Conservation (phyloP, 2,329 filamentous ascomycete species). For the Fusarium euwallaceae region DNA sequence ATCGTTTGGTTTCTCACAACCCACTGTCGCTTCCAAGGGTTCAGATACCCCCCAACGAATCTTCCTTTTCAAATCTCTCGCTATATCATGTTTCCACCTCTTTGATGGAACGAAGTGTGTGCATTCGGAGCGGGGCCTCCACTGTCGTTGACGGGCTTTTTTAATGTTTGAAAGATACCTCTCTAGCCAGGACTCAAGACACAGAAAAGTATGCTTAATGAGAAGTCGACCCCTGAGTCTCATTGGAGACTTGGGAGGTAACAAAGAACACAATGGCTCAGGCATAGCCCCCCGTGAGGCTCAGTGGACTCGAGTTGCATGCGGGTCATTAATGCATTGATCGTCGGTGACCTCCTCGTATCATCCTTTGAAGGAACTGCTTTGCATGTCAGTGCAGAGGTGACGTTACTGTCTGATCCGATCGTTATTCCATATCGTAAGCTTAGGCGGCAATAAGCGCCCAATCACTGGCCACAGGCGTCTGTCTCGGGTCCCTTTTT, state of each 20-base stretch:
- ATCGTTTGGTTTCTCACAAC: slow-evolving; percentile 27
- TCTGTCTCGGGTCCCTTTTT: slow-evolving; percentile 18
- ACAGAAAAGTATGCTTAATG: slow-evolving; percentile 45
- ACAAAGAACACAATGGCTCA: slow-evolving; percentile 13
- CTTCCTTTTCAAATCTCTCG: slow-evolving; percentile 39
- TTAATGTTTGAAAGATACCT: slow-evolving; percentile 47
- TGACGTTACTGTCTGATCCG: slow-evolving; percentile 36
- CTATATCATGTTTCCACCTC: slow-evolving; percentile 35
- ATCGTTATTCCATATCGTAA: slow-evolving; percentile 16
- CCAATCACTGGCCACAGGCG: slow-evolving; percentile 15
- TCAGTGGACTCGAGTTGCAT: slow-evolving; percentile 11
- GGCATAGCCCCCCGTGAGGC: slow-evolving; percentile 12
- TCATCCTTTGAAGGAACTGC: slow-evolving; percentile 15
- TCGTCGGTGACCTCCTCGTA: slow-evolving; percentile 41
- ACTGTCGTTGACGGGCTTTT: slow-evolving; percentile 39
- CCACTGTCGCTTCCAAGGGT: slow-evolving; percentile 44
- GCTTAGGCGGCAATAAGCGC: slow-evolving; percentile 7
- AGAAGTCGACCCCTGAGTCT: slow-evolving; percentile 31
- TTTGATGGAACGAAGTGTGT: slow-evolving; percentile 32
- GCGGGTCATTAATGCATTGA: slow-evolving; percentile 20
- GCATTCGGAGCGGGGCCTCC: slow-evolving; percentile 38
- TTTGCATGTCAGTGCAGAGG: slow-evolving; percentile 15
- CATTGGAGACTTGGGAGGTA: slow-evolving; percentile 20
- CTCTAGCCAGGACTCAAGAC: slow-evolving; percentile 43
- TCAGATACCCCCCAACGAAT: slow-evolving; percentile 41